Base-by-base conservation (phyloP, 768 basidiomycete genomes). In the Amanita muscaria region DNA sequence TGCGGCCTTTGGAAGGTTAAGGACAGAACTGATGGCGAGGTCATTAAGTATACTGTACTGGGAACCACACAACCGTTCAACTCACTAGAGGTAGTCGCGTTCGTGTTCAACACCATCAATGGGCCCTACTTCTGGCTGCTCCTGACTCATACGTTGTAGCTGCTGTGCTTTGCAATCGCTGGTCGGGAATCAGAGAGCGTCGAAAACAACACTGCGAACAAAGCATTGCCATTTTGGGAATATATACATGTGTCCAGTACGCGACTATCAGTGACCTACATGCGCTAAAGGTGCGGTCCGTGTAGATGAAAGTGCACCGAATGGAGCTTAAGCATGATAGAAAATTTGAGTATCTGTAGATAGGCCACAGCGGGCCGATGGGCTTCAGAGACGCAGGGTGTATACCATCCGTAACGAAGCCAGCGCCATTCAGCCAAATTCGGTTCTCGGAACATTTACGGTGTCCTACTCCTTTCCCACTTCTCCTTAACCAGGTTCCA, bases 1-100 rank as follows among this genome's bases (percentile, higher is more conserved):
- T 0, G 86, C 84, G 4, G 72, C 69, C 40, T 61, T 70, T 12
- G 79, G 71, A 38, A 91, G 59, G 56, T 90, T 90, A 34, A 90
- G 72, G 27, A 88, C 72, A 7, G 81, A 64, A 58, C 83, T 81
- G 47, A 29, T 24, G 30, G 19, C n/a, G 42, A n/a, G n/a, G n/a
- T n/a, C 19, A 31, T 39, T 10, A 16, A 16, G 7, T 10, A 25
- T 42, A 33, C 30, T 24, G 32, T n/a, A 47, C 27, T 29, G 27
- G 34, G 18, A 43, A 9, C 12, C 22, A 35, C 7, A 21, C 2
- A 14, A 15, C 5, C 4, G 9, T 29, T 18, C 10, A 16, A 49
- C 47, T 48, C 46, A 57, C 56, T 58, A 56, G 34, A 55, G 24
- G 33, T 47, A 42, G 11, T 50, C 44, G 16, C 42, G 36, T 21